A percentile compares a stretch with the other conserved stretches of the same genome.
Conservation (phyloP, 169 alveolate genomes). For the Plasmodium adleri region DNA sequence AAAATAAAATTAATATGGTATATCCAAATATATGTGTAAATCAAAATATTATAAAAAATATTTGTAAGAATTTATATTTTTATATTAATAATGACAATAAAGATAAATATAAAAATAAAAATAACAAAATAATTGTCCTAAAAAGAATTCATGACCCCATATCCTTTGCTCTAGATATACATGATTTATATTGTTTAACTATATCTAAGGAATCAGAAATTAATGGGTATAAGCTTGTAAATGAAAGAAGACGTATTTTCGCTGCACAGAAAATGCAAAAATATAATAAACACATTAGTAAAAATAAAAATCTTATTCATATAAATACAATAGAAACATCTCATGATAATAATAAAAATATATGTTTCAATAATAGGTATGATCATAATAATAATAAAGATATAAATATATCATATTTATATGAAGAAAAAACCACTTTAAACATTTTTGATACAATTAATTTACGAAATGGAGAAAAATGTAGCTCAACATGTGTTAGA, state of each 20-base stretch:
- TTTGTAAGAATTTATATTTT: slow-evolving; percentile 27
- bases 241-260: slow-evolving; percentile 14
- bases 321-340: background rate
- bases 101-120: slow-evolving; percentile 1
- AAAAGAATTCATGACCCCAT: slow-evolving; percentile 71
- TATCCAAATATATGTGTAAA: background rate
- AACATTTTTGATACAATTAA: slow-evolving; percentile 69
- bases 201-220: slow-evolving; percentile 69
- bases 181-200: slow-evolving; percentile 56
- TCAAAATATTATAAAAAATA: slow-evolving; percentile 14
- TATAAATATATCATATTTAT: background rate
- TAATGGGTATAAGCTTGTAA: slow-evolving; percentile 29
- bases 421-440: slow-evolving; percentile 31
- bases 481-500: slow-evolving; percentile 48
- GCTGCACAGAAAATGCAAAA: no score
- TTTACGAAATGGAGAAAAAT: slow-evolving; percentile 50
- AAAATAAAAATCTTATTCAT: background rate
- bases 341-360: background rate
- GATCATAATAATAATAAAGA: background rate
- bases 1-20: background rate
- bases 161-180: slow-evolving; percentile 58
- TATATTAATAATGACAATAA: slow-evolving; percentile 9
- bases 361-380: background rate
- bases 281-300: background rate
- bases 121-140: slow-evolving; percentile 29